Base-by-base conservation (phyloP, 495 filamentous ascomycete genomes). In the Trichoderma virens region DNA sequence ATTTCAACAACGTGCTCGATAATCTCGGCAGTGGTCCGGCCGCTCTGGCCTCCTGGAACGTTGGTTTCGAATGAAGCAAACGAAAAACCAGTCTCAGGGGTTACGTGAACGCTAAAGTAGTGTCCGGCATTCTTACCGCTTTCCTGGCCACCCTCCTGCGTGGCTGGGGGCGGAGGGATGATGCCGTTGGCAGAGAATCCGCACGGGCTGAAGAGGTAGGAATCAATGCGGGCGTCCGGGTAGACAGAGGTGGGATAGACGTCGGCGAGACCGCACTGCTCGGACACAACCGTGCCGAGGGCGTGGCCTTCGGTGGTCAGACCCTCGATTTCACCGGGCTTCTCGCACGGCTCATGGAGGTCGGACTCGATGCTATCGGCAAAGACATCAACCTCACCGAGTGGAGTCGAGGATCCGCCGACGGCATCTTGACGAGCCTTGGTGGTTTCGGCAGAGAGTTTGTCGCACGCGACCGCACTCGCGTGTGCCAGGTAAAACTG, bases 11-110 rank as follows among this genome's bases (percentile, higher is more conserved):
- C 95, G 64, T 97, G 92, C 75, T 96, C 85, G 66, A 99, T 87
- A 66, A 98, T 85, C 34, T 95, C 93, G 31, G 86, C 86, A 27
- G 93, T 97, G 70, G 91, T 86, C 68, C 93, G 91, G 14, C 93
- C 93, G 61, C 84, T 88, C 76, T 95, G 90, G 27, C 86, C 85
- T 63, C 90, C 86, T n/a, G 95, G 94, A 7, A 99, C 95, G 68
- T 99, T 98, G 67, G 95, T 97, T 81, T 99, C 95, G 71, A 99
- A 99, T 5, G 92, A 97, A 18, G 95, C 95, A 71, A 96, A 99
- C n/a, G 92, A 96, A 81, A 93, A 99, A 70, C 95, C 86, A 35
- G 94, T 90, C 80, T 99, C 95, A 0, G 95, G 95, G 0, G 95
- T 99, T 65, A 99, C 95, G 73, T 99, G 95, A 51, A 99, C 95